phyloP scores from a whole-genome alignment of 768 basidiomycete genomes.

The Tricholoma saponaceum region DNA sequence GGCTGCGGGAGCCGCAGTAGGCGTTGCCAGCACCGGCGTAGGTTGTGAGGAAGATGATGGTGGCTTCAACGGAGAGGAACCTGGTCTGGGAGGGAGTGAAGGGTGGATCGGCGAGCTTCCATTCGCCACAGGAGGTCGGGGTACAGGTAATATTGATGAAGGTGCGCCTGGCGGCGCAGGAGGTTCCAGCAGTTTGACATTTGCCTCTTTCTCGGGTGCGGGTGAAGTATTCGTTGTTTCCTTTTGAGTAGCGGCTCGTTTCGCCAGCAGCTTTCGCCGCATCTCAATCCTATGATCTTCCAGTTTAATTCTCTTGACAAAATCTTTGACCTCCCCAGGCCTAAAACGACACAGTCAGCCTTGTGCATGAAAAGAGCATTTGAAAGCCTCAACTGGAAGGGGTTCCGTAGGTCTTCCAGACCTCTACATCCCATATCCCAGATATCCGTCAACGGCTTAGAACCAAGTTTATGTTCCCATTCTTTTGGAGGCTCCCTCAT shows the following conservation, averaged over 20 bases:
- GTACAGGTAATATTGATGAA: conserved; percentile 10
- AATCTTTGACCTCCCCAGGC: conserved; percentile 71
- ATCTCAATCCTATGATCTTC: conserved; percentile 60
- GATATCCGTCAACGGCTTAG: conserved; percentile 69
- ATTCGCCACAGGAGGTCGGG: conserved; percentile 26
- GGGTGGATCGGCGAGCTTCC: conserved; percentile 53
- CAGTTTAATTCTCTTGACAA: conserved; percentile 64
- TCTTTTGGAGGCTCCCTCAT: conserved; percentile 56
- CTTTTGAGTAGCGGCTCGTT: conserved; percentile 24
- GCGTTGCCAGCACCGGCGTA: conserved; percentile 17
- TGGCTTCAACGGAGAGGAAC: conserved; percentile 28
- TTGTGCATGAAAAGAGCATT: not conserved
- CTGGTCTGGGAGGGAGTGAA: conserved; percentile 70
- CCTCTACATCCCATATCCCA: conserved; percentile 81
- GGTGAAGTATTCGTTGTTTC: conserved; percentile 20
- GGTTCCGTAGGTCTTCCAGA: conserved; percentile 55
- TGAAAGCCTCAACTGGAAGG: conserved; percentile 52
- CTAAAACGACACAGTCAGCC: conserved; percentile 29
- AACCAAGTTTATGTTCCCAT: conserved; percentile 66
- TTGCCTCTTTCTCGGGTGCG: conserved; percentile 13
- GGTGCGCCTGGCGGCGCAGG: conserved; percentile 15
- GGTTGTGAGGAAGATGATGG: conserved; percentile 17
- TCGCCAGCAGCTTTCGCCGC: conserved; percentile 39
- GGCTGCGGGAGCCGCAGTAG: conserved; percentile 22
- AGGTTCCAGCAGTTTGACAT: conserved; percentile 10